Base-by-base conservation (phyloP, 768 basidiomycete genomes). In the Suillus cothurnatus region DNA sequence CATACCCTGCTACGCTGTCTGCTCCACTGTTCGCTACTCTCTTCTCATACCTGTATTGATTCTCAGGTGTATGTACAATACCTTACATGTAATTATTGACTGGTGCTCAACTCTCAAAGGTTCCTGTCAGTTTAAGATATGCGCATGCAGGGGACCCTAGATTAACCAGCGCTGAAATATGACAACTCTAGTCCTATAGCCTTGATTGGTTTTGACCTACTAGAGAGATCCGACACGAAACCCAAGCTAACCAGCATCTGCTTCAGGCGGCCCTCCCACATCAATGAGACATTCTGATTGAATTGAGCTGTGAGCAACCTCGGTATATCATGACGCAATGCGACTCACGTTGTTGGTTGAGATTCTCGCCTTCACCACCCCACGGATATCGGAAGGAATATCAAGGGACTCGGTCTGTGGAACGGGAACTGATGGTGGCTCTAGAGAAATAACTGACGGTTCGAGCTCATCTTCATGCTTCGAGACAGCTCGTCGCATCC, bases 251-350 rank as follows among this genome's bases (percentile, higher is more conserved):
- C 87, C 9, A 99, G 81, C 81, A 95, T 89, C 70, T 95, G 94
- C 61, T 90, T 86, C 71, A 99, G 76, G 26, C 96, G 88, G 17
- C 96, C 95, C 79, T 97, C 94, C 93, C 97, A 99, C 75, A 97
- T 86, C 47, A 99, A 74, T 6, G 96, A 91, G 23, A 98, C 83
- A 67, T 95, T 91, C 95, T 95, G 64, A 68, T 28, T 14, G 55
- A 60, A 68, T 26, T 11, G 58, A 61, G 43, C 15, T 62, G 56
- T 67, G 34, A 64, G 59, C 43, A 62, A 49, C 26, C 36, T 9
- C 49, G 45, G 23, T 23, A 36, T n/a, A 59, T 38, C 23, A 39
- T 34, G 34, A 57, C 31, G 21, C 36, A 57, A 8, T 55, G 59
- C 11, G 28, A 77, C 92, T 66, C 67, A 95, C 95, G 68, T 93